phyloP scores from a whole-genome alignment of 345 rosid genomes.

The Barbarea vulgaris region DNA sequence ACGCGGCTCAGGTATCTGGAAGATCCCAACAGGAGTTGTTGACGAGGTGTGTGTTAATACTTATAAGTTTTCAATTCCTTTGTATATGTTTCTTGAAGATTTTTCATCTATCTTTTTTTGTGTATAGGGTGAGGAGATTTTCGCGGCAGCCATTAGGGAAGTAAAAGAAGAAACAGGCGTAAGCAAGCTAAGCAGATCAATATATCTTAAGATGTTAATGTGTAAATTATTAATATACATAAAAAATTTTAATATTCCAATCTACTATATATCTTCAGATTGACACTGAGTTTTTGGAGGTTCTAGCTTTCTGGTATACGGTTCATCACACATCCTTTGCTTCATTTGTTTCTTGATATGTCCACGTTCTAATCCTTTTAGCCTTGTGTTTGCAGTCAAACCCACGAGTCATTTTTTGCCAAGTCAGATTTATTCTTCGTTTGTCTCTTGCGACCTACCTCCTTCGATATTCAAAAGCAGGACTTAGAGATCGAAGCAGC shows the following conservation, averaged over 20 bases:
- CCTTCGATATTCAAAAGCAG: slow-evolving; percentile 69
- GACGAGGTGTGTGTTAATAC: slow-evolving; percentile 60
- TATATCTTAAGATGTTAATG: background rate
- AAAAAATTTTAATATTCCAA: slow-evolving; percentile 5
- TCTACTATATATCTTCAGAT: slow-evolving; percentile 49
- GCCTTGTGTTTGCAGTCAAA: slow-evolving; percentile 49
- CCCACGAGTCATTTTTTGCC: slow-evolving; percentile 60
- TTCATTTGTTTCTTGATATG: slow-evolving; percentile 3
- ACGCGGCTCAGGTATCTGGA: slow-evolving; percentile 66
- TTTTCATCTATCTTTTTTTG: slow-evolving; percentile 16
- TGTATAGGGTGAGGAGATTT: slow-evolving; percentile 74
- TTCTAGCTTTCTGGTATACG: slow-evolving; percentile 72
- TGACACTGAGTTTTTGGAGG: slow-evolving; percentile 65
- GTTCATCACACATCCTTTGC: background rate
- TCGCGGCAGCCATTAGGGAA: slow-evolving; percentile 65
- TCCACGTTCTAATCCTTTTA: background rate
- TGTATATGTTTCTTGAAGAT: slow-evolving; percentile 6
- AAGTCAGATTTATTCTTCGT: slow-evolving; percentile 76
- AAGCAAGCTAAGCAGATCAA: slow-evolving; percentile 48
- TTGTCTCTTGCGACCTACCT: slow-evolving; percentile 67
- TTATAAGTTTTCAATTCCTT: background rate
- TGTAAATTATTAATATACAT: background rate
- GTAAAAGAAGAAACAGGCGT: slow-evolving; percentile 92
- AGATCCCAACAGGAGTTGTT: slow-evolving; percentile 85
- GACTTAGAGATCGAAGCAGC: slow-evolving; percentile 83